Evolutionary conservation across 176 grass and related monocot species (phyloP).

Genomic region (Carex parvula): DNA sequence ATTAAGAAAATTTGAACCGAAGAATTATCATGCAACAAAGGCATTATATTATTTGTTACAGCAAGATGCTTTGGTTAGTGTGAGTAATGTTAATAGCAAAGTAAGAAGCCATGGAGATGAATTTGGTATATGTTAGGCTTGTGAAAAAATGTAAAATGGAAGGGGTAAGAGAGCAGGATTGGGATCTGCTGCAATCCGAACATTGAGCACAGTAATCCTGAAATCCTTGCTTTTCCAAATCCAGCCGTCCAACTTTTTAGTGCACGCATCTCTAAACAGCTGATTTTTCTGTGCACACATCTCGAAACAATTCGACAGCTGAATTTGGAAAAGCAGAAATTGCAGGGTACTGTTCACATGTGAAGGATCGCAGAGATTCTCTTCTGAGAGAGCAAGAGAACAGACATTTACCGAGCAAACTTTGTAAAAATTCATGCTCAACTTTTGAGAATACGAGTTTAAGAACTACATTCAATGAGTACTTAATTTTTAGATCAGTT

Average conservation of each 20-base stretch:
- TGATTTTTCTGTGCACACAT: too few species aligned
- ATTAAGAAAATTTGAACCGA: neutral
- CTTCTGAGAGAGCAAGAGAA: neutral
- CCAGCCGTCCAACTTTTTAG: too few species aligned
- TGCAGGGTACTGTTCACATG: too few species aligned
- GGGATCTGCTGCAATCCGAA: too few species aligned
- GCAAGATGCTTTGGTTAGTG: neutral
- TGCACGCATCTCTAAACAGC: too few species aligned
- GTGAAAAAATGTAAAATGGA: neutral
- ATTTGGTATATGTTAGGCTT: neutral
- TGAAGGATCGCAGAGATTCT: too few species aligned
- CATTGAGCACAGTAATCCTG: too few species aligned
- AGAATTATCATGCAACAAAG: neutral
- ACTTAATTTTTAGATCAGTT: neutral
- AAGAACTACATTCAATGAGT: neutral
- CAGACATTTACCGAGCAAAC: neutral
- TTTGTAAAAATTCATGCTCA: neutral
- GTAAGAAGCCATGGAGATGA: neutral
- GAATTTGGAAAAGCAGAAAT: too few species aligned
- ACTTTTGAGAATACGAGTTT: conserved; percentile 1
- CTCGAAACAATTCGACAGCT: too few species aligned
- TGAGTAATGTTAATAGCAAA: neutral
- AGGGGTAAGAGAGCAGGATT: neutral
- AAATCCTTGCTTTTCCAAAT: too few species aligned
- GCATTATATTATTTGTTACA: neutral